Percentiles rank a stretch among this genome's conserved stretches.
Evolutionary conservation across 164 flowering plant species (phyloP).

Genomic region (Nelumbo lutea): DNA sequence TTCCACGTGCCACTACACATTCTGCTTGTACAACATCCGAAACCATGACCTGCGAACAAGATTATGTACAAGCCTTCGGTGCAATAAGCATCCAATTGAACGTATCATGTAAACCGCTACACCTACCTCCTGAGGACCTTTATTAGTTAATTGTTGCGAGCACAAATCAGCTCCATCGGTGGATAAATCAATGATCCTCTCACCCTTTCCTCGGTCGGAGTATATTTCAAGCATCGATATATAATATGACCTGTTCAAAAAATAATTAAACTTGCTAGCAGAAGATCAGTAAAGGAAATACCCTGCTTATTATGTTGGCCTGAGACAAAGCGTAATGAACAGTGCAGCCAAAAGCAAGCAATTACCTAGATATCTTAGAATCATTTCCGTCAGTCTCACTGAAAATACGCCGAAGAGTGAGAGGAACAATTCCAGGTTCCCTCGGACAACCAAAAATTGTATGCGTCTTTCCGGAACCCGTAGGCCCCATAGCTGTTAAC

Average conservation of each 20-base stretch:
- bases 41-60: constrained; percentile 36
- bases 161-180: constrained; percentile 44
- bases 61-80: background rate
- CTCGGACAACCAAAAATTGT: constrained; percentile 70
- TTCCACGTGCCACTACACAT: constrained; percentile 50
- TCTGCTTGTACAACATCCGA: constrained; percentile 55
- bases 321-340: background rate
- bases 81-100: background rate
- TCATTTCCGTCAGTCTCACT: constrained; percentile 7
- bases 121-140: constrained; percentile 74
- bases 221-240: constrained; percentile 79
- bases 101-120: background rate
- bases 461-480: constrained; percentile 93
- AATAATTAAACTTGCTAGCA: background rate
- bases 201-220: constrained; percentile 72
- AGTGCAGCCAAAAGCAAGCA: background rate
- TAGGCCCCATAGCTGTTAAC: constrained; percentile 83
- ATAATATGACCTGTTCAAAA: constrained; percentile 40
- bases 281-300: background rate
- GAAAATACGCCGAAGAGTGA: constrained; percentile 51
- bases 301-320: too few species aligned
- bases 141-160: constrained; percentile 54
- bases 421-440: constrained; percentile 80
- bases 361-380: constrained; percentile 31
- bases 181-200: constrained; percentile 58